Percentiles rank a stretch among this genome's conserved stretches.
phyloP scores from a whole-genome alignment of 495 filamentous ascomycete species.

The Aeminium ludgeri region DNA sequence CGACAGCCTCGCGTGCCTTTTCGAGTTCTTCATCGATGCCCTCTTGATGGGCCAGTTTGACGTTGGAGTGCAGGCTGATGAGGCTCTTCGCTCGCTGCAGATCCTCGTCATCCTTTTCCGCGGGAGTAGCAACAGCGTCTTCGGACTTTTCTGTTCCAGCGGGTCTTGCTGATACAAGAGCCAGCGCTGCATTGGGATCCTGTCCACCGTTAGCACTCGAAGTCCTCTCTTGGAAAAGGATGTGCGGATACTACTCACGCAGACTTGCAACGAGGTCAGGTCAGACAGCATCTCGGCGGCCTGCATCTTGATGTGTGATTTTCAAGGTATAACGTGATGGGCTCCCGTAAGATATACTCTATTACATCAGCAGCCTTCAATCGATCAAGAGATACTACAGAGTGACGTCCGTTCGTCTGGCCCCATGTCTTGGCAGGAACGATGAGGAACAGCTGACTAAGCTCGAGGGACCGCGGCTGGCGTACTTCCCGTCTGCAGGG shows the following conservation, averaged over 20 bases:
- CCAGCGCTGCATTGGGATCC: constrained; percentile 45
- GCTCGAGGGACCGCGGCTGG: no score
- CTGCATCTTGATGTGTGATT: constrained; percentile 3
- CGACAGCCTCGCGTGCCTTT: constrained; percentile 10
- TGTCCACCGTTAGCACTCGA: constrained; percentile 14
- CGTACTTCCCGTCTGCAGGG: no score
- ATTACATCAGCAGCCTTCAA: no score
- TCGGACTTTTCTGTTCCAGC: constrained; percentile 1
- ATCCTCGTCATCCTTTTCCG: constrained; percentile 25
- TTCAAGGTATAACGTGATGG: background rate
- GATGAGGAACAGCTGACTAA: background rate
- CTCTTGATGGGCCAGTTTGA: constrained; percentile 32
- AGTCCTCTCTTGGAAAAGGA: background rate
- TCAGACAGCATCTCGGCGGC: constrained; percentile 9
- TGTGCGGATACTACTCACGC: constrained; percentile 3
- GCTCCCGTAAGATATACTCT: no score
- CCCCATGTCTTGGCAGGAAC: background rate
- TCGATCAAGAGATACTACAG: no score
- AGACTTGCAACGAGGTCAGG: constrained; percentile 9
- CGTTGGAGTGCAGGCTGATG: constrained; percentile 38
- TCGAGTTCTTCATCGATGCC: constrained; percentile 12
- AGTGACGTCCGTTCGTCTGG: no score
- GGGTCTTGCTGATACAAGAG: constrained; percentile 40
- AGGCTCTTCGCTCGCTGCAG: constrained; percentile 41
- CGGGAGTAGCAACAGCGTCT: background rate